Evolutionary conservation across 768 basidiomycete species (phyloP).

Genomic region (Suillus sp.): DNA sequence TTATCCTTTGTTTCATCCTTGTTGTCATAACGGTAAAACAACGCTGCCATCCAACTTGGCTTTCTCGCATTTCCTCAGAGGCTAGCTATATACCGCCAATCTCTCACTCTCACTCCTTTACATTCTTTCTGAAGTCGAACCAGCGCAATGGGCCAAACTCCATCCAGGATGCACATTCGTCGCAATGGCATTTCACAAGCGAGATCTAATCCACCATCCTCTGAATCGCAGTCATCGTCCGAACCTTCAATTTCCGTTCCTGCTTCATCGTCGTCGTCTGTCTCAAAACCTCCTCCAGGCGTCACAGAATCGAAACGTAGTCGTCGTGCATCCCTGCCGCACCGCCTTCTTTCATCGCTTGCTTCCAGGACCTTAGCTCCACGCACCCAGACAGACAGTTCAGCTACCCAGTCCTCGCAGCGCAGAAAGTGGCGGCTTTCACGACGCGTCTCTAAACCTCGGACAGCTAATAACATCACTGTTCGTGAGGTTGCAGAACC

Average conservation of each 20-base stretch:
- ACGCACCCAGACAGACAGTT: conserved; percentile 19
- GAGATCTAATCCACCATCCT: conserved; percentile 13
- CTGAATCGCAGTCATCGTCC: conserved; percentile 14
- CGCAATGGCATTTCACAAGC: conserved; percentile 16
- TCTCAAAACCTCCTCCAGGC: not conserved
- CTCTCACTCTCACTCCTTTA: conserved; percentile 2
- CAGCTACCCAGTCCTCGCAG: conserved; percentile 7
- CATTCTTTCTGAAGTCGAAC: conserved; percentile 5
- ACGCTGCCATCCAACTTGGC: conserved; percentile 11
- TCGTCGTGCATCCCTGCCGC: conserved; percentile 33
- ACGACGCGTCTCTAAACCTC: conserved; percentile 36
- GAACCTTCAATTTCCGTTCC: not conserved
- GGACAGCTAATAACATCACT: conserved; percentile 17
- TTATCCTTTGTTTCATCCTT: conserved; percentile 4
- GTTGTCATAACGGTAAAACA: conserved; percentile 9
- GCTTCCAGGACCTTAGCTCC: conserved; percentile 15
- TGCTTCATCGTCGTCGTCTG: conserved; percentile 6
- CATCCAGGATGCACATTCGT: conserved; percentile 27
- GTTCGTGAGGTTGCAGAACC: conserved; percentile 22
- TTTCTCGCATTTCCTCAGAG: conserved; percentile 10
- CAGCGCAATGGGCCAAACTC: conserved; percentile 32
- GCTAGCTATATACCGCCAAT: conserved; percentile 4
- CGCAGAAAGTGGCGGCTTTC: conserved; percentile 35
- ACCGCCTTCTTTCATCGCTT: conserved; percentile 37
- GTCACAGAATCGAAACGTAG: conserved; percentile 11